Evolutionary conservation across 106 monocot species (phyloP).

Genomic region (Acanthochlamys bracteata): DNA sequence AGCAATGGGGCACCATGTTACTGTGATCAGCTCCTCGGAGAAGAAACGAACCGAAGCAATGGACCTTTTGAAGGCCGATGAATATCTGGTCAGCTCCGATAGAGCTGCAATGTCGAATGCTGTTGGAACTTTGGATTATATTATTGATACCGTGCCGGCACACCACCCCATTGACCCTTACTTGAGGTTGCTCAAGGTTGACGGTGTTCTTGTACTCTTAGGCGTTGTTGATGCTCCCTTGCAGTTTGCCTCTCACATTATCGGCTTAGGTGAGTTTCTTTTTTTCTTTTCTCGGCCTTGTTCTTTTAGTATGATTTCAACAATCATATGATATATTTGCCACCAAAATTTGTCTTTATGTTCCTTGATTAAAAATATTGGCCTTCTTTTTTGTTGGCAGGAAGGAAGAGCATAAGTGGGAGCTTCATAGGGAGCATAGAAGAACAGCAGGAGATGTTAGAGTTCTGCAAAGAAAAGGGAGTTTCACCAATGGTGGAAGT

Average conservation of each 20-base stretch:
- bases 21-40: constrained; percentile 93
- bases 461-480: constrained; percentile 75
- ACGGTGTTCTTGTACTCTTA: constrained; percentile 64
- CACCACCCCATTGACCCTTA: constrained; percentile 82
- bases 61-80: constrained; percentile 77
- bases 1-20: constrained; percentile 93
- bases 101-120: constrained; percentile 34
- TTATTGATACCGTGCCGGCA: constrained; percentile 86
- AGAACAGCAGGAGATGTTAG: constrained; percentile 75
- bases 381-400: constrained; percentile 4
- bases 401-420: constrained; percentile 78
- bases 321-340: not conserved
- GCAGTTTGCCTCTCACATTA: constrained; percentile 62
- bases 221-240: constrained; percentile 85
- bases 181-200: constrained; percentile 63
- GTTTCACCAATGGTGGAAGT: constrained; percentile 68
- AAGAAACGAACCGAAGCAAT: constrained; percentile 73
- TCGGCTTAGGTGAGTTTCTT: constrained; percentile 48
- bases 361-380: not conserved
- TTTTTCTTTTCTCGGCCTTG: not conserved
- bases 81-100: constrained; percentile 79
- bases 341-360: not conserved
- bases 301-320: not conserved
- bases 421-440: constrained; percentile 94
- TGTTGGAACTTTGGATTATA: constrained; percentile 68